phyloP scores from a whole-genome alignment of 768 basidiomycete species.

The Goffeauzyma gilvescens region DNA sequence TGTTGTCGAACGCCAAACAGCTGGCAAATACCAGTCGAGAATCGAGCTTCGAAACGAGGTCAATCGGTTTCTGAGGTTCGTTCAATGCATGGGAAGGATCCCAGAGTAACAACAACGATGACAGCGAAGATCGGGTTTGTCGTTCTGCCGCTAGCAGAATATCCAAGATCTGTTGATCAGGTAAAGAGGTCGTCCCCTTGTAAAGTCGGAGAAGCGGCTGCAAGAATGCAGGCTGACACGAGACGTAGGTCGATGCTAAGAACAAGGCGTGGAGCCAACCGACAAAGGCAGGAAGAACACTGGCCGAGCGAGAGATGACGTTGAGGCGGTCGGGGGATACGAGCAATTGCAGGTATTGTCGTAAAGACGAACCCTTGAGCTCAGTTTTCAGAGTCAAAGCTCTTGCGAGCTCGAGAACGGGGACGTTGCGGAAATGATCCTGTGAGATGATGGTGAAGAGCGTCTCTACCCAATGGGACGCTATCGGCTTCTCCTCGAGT shows the following conservation, averaged over 20 bases:
- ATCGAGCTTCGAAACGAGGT: slow-evolving; percentile 54
- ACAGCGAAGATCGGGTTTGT: slow-evolving; percentile 47
- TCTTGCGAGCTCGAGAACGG: slow-evolving; percentile 36
- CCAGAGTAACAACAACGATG: slow-evolving; percentile 50
- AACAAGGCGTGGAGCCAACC: slow-evolving; percentile 50
- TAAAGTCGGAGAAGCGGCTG: slow-evolving; percentile 61
- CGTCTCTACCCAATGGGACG: too few relatives aligned
- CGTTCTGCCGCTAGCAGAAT: slow-evolving; percentile 62
- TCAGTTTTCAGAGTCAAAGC: slow-evolving; percentile 33
- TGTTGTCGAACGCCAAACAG: slow-evolving; percentile 49
- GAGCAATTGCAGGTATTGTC: slow-evolving; percentile 49
- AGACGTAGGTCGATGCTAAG: slow-evolving; percentile 54
- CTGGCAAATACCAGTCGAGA: slow-evolving; percentile 49
- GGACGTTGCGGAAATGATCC: slow-evolving; percentile 35
- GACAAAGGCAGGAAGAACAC: too few relatives aligned
- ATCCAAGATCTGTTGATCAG: slow-evolving; percentile 51
- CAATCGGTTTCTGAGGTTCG: slow-evolving; percentile 29
- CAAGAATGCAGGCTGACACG: slow-evolving; percentile 67
- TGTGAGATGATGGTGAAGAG: slow-evolving; percentile 48
- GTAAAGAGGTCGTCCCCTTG: slow-evolving; percentile 45
- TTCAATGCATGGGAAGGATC: slow-evolving; percentile 35
- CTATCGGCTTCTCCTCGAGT: too few relatives aligned
- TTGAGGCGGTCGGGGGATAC: slow-evolving; percentile 27
- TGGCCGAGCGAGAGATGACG: too few relatives aligned
- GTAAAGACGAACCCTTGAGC: slow-evolving; percentile 20